Conservation (phyloP, 306 rosid species). For the Cucumis hystrix region DNA sequence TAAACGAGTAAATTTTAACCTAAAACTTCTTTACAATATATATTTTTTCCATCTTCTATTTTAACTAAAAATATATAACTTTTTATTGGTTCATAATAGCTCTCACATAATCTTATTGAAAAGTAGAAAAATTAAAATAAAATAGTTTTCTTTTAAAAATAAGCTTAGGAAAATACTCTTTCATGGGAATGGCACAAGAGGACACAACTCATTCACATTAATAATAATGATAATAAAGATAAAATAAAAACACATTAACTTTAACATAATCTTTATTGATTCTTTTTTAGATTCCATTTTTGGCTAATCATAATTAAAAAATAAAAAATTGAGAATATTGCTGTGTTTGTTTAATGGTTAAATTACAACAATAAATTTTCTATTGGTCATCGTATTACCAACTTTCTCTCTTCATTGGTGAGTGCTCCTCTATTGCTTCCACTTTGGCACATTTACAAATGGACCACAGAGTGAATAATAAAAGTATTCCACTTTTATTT, state of each 20-base stretch:
- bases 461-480: not conserved
- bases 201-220: slow-evolving; percentile 1
- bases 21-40: no score
- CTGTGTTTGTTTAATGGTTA: not conserved
- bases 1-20: no score
- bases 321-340: not conserved
- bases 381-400: not conserved
- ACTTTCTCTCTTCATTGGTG: not conserved
- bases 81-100: not conserved
- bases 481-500: not conserved
- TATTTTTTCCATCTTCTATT: no score
- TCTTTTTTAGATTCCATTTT: not conserved
- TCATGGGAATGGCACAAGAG: slow-evolving; percentile 5
- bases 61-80: no score
- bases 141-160: not conserved
- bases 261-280: not conserved
- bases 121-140: not conserved
- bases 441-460: not conserved
- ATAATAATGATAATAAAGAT: no score
- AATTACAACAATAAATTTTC: not conserved
- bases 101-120: not conserved
- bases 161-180: not conserved
- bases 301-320: not conserved
- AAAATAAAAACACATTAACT: not conserved
- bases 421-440: slow-evolving; percentile 1